Evolutionary conservation across 768 basidiomycete genomes (phyloP), one percentile per base, ranked within the genome.

Genomic region (Serpula lacrymans): DNA sequence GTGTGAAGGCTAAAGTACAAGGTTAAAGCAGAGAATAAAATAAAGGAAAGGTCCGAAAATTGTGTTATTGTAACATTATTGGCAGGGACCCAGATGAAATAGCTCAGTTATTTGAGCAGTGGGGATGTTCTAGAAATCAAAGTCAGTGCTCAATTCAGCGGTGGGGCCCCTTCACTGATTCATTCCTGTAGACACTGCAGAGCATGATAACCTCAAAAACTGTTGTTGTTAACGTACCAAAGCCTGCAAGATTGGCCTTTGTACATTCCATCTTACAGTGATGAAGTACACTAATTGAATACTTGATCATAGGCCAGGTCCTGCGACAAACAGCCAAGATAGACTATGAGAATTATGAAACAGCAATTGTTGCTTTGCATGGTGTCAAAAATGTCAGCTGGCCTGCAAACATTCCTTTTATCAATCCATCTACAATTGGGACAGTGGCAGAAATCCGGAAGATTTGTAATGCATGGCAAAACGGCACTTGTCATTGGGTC

Each of bases 341-440:
- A 51, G 48, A 50, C 34, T 52, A 50, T 33, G 42, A 25, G 1
- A 48, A 39, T 32, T 54, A 54, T 20, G 24, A 49, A 32, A 42
- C 22, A 3, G 5, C 40, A 2, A 43, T 54, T 21, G 35, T 54
- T 5, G 17, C 31, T 14, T 42, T 34, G 5, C 34, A 47, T 21
- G 22, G 37, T 10, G 48, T 54, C 8, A 39, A 37, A 23, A 39
- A 49, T 17, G 28, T 49, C 25, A 50, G 50, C 4, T 51, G 50
- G 45, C 52, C 50, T 8, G 26, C 27, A 5, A 30, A 20, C 25
- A 37, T 51, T 25, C 24, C 23, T 14, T 51, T 51, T 25, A 34
- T 20, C 11, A 24, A 32, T 16, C 45, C 39, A 23, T 27, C 35
- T 9, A 41, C 36, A 18, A 45, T 49, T 18, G 34, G 24, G 6